Base-by-base conservation (phyloP, 2,329 filamentous ascomycete genomes). In the Plenodomus biglobosus region DNA sequence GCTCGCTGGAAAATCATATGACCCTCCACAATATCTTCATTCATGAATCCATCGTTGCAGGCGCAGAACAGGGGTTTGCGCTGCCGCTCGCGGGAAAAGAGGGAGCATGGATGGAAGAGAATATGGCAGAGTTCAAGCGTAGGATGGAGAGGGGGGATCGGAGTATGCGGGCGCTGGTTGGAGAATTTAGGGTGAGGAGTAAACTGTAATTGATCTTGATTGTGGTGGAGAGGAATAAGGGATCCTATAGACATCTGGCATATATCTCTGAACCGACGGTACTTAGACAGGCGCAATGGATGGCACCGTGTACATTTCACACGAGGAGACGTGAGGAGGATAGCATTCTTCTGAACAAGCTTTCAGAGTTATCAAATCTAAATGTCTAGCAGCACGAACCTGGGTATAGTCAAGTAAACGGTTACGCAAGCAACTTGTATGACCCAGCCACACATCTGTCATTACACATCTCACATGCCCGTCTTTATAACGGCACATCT, bases 401-500 rank as follows among this genome's bases (percentile, higher is more conserved):
- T 32, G 27, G 27, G 27, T 32, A 32, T 32, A 10, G 27, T 32
- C 3, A 24, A 24, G 22, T 24, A 5, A 32, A 32, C 8, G 13
- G 7, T 11, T 7, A 32, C 27, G 15, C 27, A 15, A 32, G 11
- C 27, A 32, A 3, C 6, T 15, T 32, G 6, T 7, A 32, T 3
- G 15, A 15, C 27, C 27, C 27, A 6, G 15, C 5, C 22, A 24
- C 22, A 24, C 22, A 10, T 24, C 22, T 5, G 5, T 5, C 22
- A 5, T 24, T 5, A 10, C 11, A 32, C 27, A 32, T 32, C 13
- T 15, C 27, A 32, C 27, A 7, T 15, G 6, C 8, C 27, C 13
- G 3, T 32, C 13, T 32, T 15, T 32, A 32, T 11, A 32, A 32
- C 1, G 85, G 86, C 64, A 90, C 82, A 41, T 81, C 81, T 62